Conservation (phyloP, 148 eudicot species). For the Suaeda aralocaspica region DNA sequence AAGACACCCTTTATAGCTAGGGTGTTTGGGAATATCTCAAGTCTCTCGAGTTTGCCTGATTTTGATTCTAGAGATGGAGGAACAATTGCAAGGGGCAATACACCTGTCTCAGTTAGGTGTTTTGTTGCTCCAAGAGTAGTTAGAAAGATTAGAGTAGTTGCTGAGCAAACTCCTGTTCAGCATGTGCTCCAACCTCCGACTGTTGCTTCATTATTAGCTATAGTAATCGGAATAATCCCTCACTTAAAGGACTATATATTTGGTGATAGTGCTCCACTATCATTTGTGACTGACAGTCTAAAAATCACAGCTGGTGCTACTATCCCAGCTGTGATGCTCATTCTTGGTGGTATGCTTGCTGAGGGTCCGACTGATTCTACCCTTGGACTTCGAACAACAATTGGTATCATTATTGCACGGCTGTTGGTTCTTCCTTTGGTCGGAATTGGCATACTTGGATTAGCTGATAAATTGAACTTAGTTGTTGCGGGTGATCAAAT, state of each 20-base stretch:
- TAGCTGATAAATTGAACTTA: constrained; percentile 49
- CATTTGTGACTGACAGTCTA: constrained; percentile 54
- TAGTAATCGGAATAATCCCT: constrained; percentile 53
- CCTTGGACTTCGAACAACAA: constrained; percentile 49
- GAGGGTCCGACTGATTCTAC: constrained; percentile 59
- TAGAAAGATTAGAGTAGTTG: constrained; percentile 48
- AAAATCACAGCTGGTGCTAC: constrained; percentile 59
- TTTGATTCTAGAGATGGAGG: constrained; percentile 23
- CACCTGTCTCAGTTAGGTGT: constrained; percentile 40
- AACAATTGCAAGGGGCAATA: constrained; percentile 17
- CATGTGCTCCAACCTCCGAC: constrained; percentile 73
- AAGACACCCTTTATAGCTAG: constrained; percentile 51
- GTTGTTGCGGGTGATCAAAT: constrained; percentile 47
- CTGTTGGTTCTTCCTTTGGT: constrained; percentile 53
- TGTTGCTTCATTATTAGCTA: constrained; percentile 55
- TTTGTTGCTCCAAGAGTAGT: constrained; percentile 53
- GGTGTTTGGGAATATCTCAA: constrained; percentile 39
- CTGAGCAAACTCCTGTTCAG: constrained; percentile 55
- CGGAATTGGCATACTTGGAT: constrained; percentile 45
- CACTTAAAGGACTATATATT: constrained; percentile 42
- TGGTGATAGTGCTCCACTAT: constrained; percentile 51
- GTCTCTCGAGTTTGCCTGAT: constrained; percentile 34
- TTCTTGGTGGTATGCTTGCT: constrained; percentile 67
- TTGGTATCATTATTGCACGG: constrained; percentile 53
- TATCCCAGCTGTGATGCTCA: constrained; percentile 72